Base-by-base conservation (phyloP, 164 flowering plant species). In the Tinospora cordifolia region DNA sequence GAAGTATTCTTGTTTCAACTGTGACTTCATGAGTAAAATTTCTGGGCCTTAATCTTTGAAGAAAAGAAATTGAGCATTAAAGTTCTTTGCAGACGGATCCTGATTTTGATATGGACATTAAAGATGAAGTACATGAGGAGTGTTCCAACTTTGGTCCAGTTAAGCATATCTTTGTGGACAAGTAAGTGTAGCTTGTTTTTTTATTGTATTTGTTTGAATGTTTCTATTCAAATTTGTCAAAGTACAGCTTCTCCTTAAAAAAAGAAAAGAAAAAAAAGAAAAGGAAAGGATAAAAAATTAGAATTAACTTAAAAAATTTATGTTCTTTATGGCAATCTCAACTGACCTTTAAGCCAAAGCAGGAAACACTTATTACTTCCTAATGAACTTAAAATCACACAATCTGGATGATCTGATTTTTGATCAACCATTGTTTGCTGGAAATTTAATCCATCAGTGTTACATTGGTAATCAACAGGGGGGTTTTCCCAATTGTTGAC, bases 101-200 rank as follows among this genome's bases (percentile, higher is more conserved):
- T 9, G 97, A 93, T 71, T 90, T 87, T 81, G 91, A 88, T 78
- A n/a, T 83, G 76, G 92, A 87, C 63, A 88, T 90, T 30, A 86
- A 85, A 79, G 98, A 87, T 9, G 97, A 93, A 67, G 98, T 93
- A n/a, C 83, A 81, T 46, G 91, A 84, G 68, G 98, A 93, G 78
- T 93, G 98, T 75, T 93, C 98, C 19, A 87, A 87, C 41, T 91
- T 81, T 75, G 98, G 98, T 22, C 71, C 76, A 8, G 91, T 93
- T 75, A 85, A 79, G 66, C 91, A 93, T 81, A 86, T 87, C 9
- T 73, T 79, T 72, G 97, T 93, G 41, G 97, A 93, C 80, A 93
- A 85, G 98, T 93, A 85, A 84, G 89, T 79, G 41, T 41, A 1
- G 26, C 38, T 19, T 36, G 51, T 74, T 57, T 59, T 57, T 59